Evolutionary conservation across 2,329 filamentous ascomycete genomes (phyloP).

Genomic region (Epichloe gansuensis): DNA sequence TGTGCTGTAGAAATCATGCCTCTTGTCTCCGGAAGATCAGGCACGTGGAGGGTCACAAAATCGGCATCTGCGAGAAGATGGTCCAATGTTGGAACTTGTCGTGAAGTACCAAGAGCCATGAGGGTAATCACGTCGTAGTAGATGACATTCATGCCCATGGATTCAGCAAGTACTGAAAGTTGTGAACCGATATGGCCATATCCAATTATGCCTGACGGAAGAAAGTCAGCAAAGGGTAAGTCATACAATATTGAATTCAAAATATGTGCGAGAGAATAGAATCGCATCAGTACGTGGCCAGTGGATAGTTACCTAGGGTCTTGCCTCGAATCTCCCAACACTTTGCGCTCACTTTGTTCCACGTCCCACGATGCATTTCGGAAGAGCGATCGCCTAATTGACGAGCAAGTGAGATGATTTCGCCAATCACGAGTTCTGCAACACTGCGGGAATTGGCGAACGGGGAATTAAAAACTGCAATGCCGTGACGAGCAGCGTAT

Average conservation of each 20-base stretch:
- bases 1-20: slow-evolving; percentile 76
- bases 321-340: slow-evolving; percentile 99
- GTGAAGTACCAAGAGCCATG: slow-evolving; percentile 84
- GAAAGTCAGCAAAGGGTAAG: neutral
- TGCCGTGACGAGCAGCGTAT: slow-evolving; percentile 70
- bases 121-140: slow-evolving; percentile 93
- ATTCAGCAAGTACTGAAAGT: slow-evolving; percentile 85
- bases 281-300: neutral
- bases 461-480: slow-evolving; percentile 97
- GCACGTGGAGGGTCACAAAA: slow-evolving; percentile 90
- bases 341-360: slow-evolving; percentile 94
- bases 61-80: slow-evolving; percentile 68
- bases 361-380: slow-evolving; percentile 86
- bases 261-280: neutral
- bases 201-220: slow-evolving; percentile 61
- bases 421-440: slow-evolving; percentile 86
- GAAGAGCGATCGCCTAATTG: slow-evolving; percentile 87
- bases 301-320: slow-evolving; percentile 55
- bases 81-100: slow-evolving; percentile 67
- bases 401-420: slow-evolving; percentile 83
- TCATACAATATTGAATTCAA: neutral
- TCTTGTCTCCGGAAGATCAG: slow-evolving; percentile 83
- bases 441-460: slow-evolving; percentile 97
- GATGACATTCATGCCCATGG: slow-evolving; percentile 96
- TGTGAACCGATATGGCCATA: slow-evolving; percentile 97